Base-by-base conservation (phyloP, 768 basidiomycete species). In the Auriscalpium orientale region DNA sequence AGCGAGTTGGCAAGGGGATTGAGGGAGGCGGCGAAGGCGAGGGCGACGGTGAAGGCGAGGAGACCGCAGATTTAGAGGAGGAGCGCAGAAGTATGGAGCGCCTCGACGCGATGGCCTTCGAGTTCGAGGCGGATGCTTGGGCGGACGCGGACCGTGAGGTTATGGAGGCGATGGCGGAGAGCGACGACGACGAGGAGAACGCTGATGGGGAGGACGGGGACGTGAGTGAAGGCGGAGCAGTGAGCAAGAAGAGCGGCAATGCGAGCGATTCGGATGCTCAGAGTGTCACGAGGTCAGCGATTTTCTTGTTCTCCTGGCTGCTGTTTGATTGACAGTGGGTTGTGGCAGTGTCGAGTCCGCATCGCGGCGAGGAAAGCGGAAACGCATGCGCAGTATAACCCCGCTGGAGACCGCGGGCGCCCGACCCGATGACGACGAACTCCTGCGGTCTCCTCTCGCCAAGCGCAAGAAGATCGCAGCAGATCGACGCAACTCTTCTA, bases 401-500 rank as follows among this genome's bases (percentile, higher is more conserved):
- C 87, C 89, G 0, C 84, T 84, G 5, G 83, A 84, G 21, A 67
- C 68, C n/a, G 78, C 64, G 37, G 57, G 70, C 38, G 73, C 72
- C 58, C 67, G 71, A 15, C 53, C 56, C 22, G 56, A 58, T 16
- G 67, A 69, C 36, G 56, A 76, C 37, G 79, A 82, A 62, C 61
- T 65, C 12, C 69, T 83, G 21, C 77, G 82, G 15, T 90, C 88
- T 2, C 89, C 88, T 1, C 74, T 89, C 44, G 81, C 87, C 18
- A 93, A 92, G 71, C 81, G 90, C 68, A 90, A 89, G 74, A 89
- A 84, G 70, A 62, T 91, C 40, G 80, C 78, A 8, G 77, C 82
- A 12, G 84, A 83, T 44, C 80, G 89, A 44, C 76, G 77, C 12
- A 83, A 84, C 50, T 71, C 76, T 54, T 90, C 89, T 16, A 79